These are phyloP conservation scores for Scytalidium lignicola DNA, from an alignment of 2,329 filamentous ascomycete species.

Conservation along the genomic window DNA sequence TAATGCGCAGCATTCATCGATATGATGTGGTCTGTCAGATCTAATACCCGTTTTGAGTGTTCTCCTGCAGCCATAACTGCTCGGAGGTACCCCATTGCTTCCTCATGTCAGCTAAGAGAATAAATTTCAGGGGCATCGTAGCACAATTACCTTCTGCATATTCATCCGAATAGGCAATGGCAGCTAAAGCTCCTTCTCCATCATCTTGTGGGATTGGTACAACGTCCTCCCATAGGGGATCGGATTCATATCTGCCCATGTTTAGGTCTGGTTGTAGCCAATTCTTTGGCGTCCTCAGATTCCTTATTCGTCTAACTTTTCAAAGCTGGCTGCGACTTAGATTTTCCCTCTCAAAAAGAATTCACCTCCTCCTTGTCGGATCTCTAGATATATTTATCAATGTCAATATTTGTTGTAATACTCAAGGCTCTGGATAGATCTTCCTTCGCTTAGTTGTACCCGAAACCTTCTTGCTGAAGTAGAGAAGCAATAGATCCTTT, in stretches of 20 bases:
- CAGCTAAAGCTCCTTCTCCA: constrained; percentile 78
- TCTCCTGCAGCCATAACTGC: constrained; percentile 90
- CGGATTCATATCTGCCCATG: constrained; percentile 31
- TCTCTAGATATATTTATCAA: too few relatives aligned
- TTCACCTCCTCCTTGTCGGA: too few relatives aligned
- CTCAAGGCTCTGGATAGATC: too few relatives aligned
- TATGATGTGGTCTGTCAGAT: constrained; percentile 85
- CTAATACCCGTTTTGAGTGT: constrained; percentile 70
- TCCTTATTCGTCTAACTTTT: too few relatives aligned
- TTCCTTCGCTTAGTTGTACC: too few relatives aligned
- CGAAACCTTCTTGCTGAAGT: too few relatives aligned
- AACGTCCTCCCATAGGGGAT: constrained; percentile 80
- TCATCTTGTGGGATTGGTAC: constrained; percentile 79
- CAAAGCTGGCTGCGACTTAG: too few relatives aligned
- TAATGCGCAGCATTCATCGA: constrained; percentile 94
- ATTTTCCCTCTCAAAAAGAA: too few relatives aligned
- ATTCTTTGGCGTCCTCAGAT: too few relatives aligned
- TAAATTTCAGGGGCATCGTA: neutral
- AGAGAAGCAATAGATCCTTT: too few relatives aligned
- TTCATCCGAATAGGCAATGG: constrained; percentile 84
- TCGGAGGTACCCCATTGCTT: constrained; percentile 85
- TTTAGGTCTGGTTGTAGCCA: too few relatives aligned
- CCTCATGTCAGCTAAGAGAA: neutral
- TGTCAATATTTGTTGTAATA: too few relatives aligned
- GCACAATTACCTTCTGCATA: constrained; percentile 74